A percentile compares a stretch with the other conserved stretches of the same genome.
Conservation (phyloP, 495 filamentous ascomycete genomes). For the Parachaetomium inaequale region DNA sequence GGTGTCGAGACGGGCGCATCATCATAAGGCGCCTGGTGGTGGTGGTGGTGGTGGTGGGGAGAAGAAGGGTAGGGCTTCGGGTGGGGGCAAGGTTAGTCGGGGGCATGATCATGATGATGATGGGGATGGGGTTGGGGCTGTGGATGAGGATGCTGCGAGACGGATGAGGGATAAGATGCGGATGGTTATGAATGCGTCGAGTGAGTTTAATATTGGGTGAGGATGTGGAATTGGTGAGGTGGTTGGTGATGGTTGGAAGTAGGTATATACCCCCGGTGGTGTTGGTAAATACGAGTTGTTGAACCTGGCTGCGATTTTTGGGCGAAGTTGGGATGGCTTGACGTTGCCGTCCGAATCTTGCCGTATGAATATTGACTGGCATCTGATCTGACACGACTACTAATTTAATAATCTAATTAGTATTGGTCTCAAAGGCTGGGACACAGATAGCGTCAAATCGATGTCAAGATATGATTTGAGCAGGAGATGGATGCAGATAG, state of each 20-base stretch:
- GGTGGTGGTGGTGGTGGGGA: conserved; percentile 3
- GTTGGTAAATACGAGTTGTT: conserved; percentile 3
- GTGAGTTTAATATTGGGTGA: conserved; percentile 86
- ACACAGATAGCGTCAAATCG: too few species aligned
- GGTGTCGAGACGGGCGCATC: conserved; percentile 38
- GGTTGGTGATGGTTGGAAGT: not conserved
- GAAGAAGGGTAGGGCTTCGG: conserved; percentile 6
- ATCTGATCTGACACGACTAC: too few species aligned
- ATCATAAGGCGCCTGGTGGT: conserved; percentile 4
- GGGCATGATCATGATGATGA: conserved; percentile 37
- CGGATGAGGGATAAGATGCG: conserved; percentile 82
- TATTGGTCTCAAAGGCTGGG: too few species aligned
- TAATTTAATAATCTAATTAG: too few species aligned
- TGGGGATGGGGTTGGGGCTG: conserved; percentile 37
- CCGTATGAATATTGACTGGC: too few species aligned
- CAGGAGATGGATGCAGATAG: too few species aligned
- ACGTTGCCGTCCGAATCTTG: too few species aligned
- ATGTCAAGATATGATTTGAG: too few species aligned
- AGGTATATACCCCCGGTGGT: conserved; percentile 8
- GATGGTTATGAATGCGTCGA: conserved; percentile 66
- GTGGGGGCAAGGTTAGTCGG: not conserved
- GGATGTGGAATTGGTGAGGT: not conserved
- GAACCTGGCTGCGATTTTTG: not conserved
- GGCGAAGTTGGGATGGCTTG: too few species aligned
- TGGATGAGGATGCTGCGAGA: conserved; percentile 59